Base-by-base conservation (phyloP, 2,329 filamentous ascomycete species). In the Ambrosiella beaveri region DNA sequence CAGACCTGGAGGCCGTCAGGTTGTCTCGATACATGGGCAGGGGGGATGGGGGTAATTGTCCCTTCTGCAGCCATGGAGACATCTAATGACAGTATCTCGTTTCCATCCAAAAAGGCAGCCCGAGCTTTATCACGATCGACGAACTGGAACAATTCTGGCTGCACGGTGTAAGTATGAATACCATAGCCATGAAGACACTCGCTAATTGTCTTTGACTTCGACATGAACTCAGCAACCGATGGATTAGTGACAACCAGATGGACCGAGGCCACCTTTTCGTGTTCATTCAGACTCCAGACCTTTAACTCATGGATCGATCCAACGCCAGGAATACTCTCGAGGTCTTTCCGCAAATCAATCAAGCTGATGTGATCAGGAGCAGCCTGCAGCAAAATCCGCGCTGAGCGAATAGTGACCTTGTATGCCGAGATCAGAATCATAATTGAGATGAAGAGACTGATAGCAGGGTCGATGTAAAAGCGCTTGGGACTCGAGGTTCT, bases 171-270 rank as follows among this genome's bases (percentile, higher is more conserved):
- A 11, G 81, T 85, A 66, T 88, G 82, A 61, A 89, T 81, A 4
- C 84, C 85, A 64, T 87, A 87, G 1, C 78, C 82, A 64, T 86
- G 83, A 44, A 89, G 74, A 65, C 84, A 88, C 66, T 87, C 77
- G 60, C 76, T 77, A 57, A 86, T 77, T 1, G 76, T 78, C 63
- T 75, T 77, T 1, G 82, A 80, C 61, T 77, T 77, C 55, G 73
- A 71, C 69, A 79, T 75, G 65, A 88, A 88, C 54, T 71, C 71
- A 40, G 71, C 66, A 27, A 86, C 68, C 7, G 75, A 74, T 56
- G 75, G 71, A 61, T 80, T 76, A 1, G 75, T 74, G 13, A 88
- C 76, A 0, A 84, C 74, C 1, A 89, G 71, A 65, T 88, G 85
- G 1, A 81, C 84, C 0, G 82, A 82, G 7, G 85, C 85, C 52